Conservation (phyloP, 179 eudicot species). For the Gypsophila paniculata region DNA sequence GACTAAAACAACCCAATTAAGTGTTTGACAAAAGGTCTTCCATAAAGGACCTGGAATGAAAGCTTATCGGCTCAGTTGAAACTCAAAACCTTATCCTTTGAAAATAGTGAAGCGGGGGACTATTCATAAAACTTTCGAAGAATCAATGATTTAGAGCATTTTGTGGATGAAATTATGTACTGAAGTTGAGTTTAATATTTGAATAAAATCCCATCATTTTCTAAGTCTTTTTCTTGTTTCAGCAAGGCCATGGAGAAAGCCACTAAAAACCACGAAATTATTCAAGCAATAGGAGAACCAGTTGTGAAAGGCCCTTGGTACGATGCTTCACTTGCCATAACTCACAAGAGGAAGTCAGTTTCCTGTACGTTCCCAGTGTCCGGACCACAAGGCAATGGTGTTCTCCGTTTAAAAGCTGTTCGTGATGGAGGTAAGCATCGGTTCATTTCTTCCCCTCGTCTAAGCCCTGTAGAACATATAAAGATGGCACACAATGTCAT, state of each 20-base stretch:
- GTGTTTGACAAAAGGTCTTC: not conserved
- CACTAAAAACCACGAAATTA: conserved; percentile 47
- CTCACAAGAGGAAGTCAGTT: conserved; percentile 73
- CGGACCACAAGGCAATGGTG: conserved; percentile 91
- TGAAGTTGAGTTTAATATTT: not conserved
- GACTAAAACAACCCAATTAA: not conserved
- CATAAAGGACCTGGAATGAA: not conserved
- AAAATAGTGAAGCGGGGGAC: not conserved
- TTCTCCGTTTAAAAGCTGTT: conserved; percentile 76
- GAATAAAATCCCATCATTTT: not conserved
- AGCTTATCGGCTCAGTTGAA: not conserved
- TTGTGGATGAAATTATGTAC: not conserved
- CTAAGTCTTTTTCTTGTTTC: conserved; percentile 20
- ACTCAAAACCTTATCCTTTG: not conserved
- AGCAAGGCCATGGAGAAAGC: conserved; percentile 95
- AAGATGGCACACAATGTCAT: no score
- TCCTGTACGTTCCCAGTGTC: conserved; percentile 90
- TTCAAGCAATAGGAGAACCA: conserved; percentile 75
- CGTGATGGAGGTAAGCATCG: conserved; percentile 57
- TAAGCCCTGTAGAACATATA: no score
- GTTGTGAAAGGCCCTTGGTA: conserved; percentile 94
- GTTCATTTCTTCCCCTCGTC: no score
- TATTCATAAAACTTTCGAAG: not conserved
- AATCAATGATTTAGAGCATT: not conserved
- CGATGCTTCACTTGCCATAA: conserved; percentile 83